Percentiles rank a stretch among this genome's conserved stretches.
phyloP scores from a whole-genome alignment of 1,139 yeast genomes.

The Candida albicans region DNA sequence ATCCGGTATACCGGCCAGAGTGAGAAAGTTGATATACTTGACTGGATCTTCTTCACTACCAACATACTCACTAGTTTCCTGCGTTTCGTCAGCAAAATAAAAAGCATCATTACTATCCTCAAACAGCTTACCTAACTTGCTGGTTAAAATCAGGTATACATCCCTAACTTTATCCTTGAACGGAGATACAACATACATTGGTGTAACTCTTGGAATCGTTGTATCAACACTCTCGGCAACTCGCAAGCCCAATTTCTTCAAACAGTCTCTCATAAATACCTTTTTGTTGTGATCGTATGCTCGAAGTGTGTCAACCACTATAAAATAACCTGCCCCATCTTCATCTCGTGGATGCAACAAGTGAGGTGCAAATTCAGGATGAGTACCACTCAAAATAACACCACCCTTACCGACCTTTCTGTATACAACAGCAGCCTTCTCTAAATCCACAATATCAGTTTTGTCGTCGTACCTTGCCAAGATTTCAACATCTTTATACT shows the following conservation, averaged over 20 bases:
- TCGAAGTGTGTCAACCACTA: conserved; percentile 39
- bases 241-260: conserved; percentile 62
- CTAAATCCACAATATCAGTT: conserved; percentile 37
- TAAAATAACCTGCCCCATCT: conserved; percentile 27
- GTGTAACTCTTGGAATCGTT: conserved; percentile 69
- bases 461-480: conserved; percentile 61
- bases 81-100: conserved; percentile 37
- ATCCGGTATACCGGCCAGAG: conserved; percentile 46
- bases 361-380: conserved; percentile 79
- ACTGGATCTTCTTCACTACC: conserved; percentile 30
- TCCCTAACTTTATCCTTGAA: conserved; percentile 21
- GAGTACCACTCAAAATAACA: conserved; percentile 81
- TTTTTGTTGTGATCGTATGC: conserved; percentile 50
- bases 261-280: conserved; percentile 54
- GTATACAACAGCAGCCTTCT: conserved; percentile 70
- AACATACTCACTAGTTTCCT: conserved; percentile 13
- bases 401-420: conserved; percentile 72
- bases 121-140: conserved; percentile 44
- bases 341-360: conserved; percentile 34
- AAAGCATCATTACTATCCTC: conserved; percentile 58
- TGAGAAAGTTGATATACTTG: conserved; percentile 53
- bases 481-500: conserved; percentile 59
- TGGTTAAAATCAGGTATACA: conserved; percentile 30
- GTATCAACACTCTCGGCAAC: conserved; percentile 54
- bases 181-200: conserved; percentile 48